These are phyloP conservation scores for Meredithiella fracta DNA, from an alignment of 2,329 filamentous ascomycete genomes.

Conservation along the genomic window DNA sequence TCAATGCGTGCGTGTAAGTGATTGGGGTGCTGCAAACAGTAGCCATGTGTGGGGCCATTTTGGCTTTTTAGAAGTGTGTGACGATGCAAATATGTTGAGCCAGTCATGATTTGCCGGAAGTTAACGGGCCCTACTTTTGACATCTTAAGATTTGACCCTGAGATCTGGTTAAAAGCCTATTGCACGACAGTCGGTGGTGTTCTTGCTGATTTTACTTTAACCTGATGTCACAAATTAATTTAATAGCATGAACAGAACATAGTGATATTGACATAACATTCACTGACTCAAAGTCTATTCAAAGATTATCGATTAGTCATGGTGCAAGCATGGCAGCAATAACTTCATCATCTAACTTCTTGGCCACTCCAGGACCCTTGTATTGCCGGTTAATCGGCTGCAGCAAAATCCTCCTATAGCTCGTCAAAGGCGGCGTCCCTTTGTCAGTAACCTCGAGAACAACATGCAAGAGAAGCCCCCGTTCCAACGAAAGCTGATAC, in stretches of 20 bases:
- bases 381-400: slow-evolving; percentile 21
- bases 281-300: no score
- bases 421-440: slow-evolving; percentile 28
- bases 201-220: no score
- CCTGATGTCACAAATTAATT: no score
- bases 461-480: slow-evolving; percentile 30
- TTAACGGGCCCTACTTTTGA: not conserved
- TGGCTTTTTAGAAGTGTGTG: not conserved
- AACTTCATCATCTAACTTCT: not conserved
- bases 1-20: not conserved
- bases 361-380: slow-evolving; percentile 15
- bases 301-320: no score
- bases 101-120: not conserved
- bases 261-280: no score
- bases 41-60: not conserved
- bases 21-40: not conserved
- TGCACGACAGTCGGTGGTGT: no score
- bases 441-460: slow-evolving; percentile 32
- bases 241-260: no score
- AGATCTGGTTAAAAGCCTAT: not conserved
- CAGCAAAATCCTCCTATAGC: slow-evolving; percentile 29
- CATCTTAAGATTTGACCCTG: not conserved
- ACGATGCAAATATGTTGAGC: not conserved
- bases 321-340: not conserved
- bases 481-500: slow-evolving; percentile 22